Conservation (phyloP, 2,329 filamentous ascomycete species). For the Truncatella angustata region DNA sequence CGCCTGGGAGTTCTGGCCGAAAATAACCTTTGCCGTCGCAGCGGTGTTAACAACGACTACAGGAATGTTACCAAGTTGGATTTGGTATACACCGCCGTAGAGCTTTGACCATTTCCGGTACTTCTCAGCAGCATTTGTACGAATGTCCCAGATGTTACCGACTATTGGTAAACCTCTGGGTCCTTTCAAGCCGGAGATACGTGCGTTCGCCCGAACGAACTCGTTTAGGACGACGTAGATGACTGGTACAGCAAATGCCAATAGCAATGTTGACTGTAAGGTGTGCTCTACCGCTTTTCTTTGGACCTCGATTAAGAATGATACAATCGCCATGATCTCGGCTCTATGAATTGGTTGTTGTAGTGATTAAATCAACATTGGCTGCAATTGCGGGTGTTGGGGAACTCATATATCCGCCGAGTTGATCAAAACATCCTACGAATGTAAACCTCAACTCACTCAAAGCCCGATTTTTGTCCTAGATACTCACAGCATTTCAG, state of each 20-base stretch:
- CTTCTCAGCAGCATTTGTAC: constrained; percentile 51
- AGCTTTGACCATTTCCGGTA: constrained; percentile 54
- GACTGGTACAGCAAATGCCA: not conserved
- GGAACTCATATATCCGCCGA: too few species aligned
- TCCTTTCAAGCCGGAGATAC: constrained; percentile 23
- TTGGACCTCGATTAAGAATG: not conserved
- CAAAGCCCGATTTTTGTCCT: too few species aligned
- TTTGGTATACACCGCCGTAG: constrained; percentile 65
- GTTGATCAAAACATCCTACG: too few species aligned
- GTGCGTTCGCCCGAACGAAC: constrained; percentile 17
- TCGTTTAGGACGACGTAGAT: constrained; percentile 22
- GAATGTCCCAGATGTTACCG: constrained; percentile 61
- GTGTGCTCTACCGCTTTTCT: not conserved
- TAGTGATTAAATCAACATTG: too few species aligned
- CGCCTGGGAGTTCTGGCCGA: constrained; percentile 76
- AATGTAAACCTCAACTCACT: too few species aligned
- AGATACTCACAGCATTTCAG: too few species aligned
- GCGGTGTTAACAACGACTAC: constrained; percentile 79
- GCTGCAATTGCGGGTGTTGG: too few species aligned
- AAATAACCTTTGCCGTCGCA: constrained; percentile 69
- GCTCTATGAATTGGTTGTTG: too few species aligned
- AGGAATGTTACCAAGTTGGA: constrained; percentile 66
- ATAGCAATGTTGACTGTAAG: not conserved
- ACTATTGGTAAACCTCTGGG: constrained; percentile 42
- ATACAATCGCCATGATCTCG: not conserved